Evolutionary conservation across 2,329 filamentous ascomycete species (phyloP), one percentile per base, ranked within the genome.

Genomic region (Arthrobotrys conoides): DNA sequence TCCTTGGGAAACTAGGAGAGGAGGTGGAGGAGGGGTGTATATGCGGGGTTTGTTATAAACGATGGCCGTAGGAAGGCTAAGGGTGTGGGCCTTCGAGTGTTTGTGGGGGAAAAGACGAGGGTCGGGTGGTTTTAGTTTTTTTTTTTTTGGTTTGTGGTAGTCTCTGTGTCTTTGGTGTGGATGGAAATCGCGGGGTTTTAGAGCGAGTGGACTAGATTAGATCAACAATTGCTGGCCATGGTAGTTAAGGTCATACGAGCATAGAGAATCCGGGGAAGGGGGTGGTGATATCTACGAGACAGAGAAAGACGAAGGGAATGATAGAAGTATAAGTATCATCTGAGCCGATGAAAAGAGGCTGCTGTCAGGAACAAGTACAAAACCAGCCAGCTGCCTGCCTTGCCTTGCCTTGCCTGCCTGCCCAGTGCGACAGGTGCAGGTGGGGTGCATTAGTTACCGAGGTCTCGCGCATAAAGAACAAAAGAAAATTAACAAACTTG

Each of bases 341-440:
- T 65, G 61, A 64, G 27, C 55, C 38, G 63, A n/a, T n/a, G 53
- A 41, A 41, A 41, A 41, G 38, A 41, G 38, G 38, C 38, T 16
- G 38, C 33, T 36, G 49, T 63, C 71, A 49, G 64, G 48, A 71
- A 65, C 57, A 24, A 16, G 2, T 20, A 51, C 0, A 5, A 2
- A 24, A 27, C 20, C 66, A 18, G 41, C 46, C 73, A 77, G 51
- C 51, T 51, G 48, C 66, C 66, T 46, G 44, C 38, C 38, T n/a
- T 44, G 38, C 38, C 38, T n/a, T 44, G 38, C 38, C 27, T n/a
- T 3, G 6, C 12, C 49, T 49, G 46, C 65, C 66, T 77, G 72
- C 72, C 73, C 59, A 67, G 59, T 49, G 72, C 72, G 72, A 71
- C 67, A 71, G 57, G 66, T 41, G 71, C 64, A 65, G 71, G 71